Base-by-base conservation (phyloP, 163 green algal species). In the Prototheca stagnorum region DNA sequence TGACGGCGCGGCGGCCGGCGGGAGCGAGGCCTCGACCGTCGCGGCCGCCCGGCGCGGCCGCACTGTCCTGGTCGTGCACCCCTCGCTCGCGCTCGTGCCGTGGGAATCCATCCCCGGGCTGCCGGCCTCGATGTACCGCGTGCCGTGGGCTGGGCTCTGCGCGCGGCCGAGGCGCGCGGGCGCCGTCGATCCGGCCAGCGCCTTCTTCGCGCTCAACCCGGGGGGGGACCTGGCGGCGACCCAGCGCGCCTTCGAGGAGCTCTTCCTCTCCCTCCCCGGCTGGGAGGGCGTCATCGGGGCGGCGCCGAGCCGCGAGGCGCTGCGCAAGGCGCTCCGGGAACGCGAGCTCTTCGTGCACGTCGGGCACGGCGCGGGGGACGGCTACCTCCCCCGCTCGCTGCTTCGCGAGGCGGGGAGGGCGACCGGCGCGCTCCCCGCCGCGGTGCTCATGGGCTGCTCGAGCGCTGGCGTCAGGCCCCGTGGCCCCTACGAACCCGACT, bases 381-480 rank as follows among this genome's bases (percentile, higher is more conserved):
- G 94, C 67, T 92, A 88, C 56, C 53, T 95, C 35, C 64, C 70
- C 2, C 44, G 54, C 20, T 19, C 57, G 24, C 41, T 26, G 21
- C 51, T 95, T 54, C 60, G 74, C 11, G 56, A 59, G 17, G 67
- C 94, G 44, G 54, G 52, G 4, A 29, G 54, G 27, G 91, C 77
- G n/a, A n/a, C n/a, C n/a, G n/a, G n/a, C n/a, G n/a, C n/a, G n/a
- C n/a, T n/a, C 54, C 72, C 84, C 0, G 65, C 65, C 3, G 58
- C 52, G 2, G 55, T 96, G 56, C 67, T 95, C 17, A 93, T 96
- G 80, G 87, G 87, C 39, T 96, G 87, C 74, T 92, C 78, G 65
- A 93, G 80, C 44, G 88, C 80, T 16, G 59, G 76, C 47, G 64
- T 96, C 41, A 44, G 47, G 7, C 36, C n/a, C n/a, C n/a, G n/a